A percentile compares a stretch with the other conserved stretches of the same genome.
phyloP scores from a whole-genome alignment of 768 basidiomycete genomes.

The Lactifluus piperatus region DNA sequence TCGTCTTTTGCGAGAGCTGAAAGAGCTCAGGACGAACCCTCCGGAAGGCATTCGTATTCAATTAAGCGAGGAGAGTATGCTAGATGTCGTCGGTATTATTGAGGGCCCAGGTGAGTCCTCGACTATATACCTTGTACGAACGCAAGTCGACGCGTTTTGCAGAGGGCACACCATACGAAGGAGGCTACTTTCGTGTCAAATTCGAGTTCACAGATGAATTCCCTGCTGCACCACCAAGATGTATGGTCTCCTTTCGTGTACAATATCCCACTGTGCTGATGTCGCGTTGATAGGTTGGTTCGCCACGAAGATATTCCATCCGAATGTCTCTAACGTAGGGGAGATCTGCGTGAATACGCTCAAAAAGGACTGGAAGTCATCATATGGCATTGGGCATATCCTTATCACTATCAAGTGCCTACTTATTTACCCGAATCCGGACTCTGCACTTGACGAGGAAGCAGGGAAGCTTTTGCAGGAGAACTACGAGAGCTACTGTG shows the following conservation, averaged over 20 bases:
- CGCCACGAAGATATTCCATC: slow-evolving; percentile 92
- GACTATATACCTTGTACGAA: not conserved
- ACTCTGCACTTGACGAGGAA: slow-evolving; percentile 93
- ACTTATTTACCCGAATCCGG: slow-evolving; percentile 93
- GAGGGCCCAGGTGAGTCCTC: slow-evolving; percentile 72
- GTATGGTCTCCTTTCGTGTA: slow-evolving; percentile 37
- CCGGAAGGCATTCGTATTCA: slow-evolving; percentile 90
- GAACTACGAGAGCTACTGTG: slow-evolving; percentile 81
- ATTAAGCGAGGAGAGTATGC: slow-evolving; percentile 79
- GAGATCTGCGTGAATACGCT: slow-evolving; percentile 97
- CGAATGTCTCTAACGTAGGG: slow-evolving; percentile 82
- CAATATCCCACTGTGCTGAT: not conserved
- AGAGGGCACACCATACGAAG: slow-evolving; percentile 63
- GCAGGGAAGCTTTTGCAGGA: slow-evolving; percentile 88
- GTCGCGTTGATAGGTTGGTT: slow-evolving; percentile 58
- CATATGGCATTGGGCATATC: slow-evolving; percentile 86
- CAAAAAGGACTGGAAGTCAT: slow-evolving; percentile 94
- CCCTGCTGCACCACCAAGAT: slow-evolving; percentile 89
- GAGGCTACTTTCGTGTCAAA: slow-evolving; percentile 63
- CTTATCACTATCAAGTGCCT: slow-evolving; percentile 91
- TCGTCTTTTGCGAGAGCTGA: slow-evolving; percentile 80
- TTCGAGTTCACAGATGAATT: slow-evolving; percentile 94
- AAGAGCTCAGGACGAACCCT: slow-evolving; percentile 69
- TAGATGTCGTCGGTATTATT: slow-evolving; percentile 81
- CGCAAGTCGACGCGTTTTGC: slow-evolving; percentile 17